A percentile compares a stretch with the other conserved stretches of the same genome.
Conservation (phyloP, 1,139 yeast species). For the Meyerozyma elateridarum region DNA sequence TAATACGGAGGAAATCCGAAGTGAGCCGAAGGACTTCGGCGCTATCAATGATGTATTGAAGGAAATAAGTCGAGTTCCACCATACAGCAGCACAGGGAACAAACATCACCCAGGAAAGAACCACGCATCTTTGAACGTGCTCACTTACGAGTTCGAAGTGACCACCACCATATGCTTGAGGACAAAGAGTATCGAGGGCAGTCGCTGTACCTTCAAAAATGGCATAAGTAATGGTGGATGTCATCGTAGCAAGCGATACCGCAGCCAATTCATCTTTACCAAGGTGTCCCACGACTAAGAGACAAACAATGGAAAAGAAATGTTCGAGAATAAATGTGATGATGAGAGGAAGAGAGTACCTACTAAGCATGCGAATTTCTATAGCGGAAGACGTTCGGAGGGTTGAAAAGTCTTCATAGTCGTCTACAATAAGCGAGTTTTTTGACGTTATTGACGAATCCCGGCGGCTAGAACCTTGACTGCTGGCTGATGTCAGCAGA, state of each 20-base stretch:
- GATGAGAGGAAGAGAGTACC: conserved; percentile 60
- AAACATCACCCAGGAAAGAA: conserved; percentile 50
- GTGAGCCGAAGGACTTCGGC: conserved; percentile 61
- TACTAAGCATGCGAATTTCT: conserved; percentile 46
- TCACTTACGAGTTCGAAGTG: conserved; percentile 55
- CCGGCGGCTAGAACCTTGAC: conserved; percentile 8
- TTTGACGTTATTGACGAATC: conserved; percentile 5
- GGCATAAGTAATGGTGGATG: conserved; percentile 79
- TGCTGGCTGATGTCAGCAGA: conserved; percentile 6
- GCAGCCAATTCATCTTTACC: conserved; percentile 74
- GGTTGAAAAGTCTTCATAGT: conserved; percentile 34
- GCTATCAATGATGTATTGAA: conserved; percentile 52
- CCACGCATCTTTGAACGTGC: conserved; percentile 60
- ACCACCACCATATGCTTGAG: conserved; percentile 77
- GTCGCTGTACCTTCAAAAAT: conserved; percentile 87
- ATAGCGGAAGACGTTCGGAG: conserved; percentile 40
- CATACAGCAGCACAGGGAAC: conserved; percentile 61
- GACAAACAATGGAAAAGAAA: conserved; percentile 64
- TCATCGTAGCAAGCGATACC: conserved; percentile 84
- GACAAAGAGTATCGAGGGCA: conserved; percentile 80
- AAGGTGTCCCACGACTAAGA: conserved; percentile 67
- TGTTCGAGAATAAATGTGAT: conserved; percentile 69
- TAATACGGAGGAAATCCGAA: conserved; percentile 55
- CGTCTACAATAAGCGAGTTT: conserved; percentile 16
- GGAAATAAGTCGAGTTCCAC: conserved; percentile 59